Evolutionary conservation across 768 basidiomycete species (phyloP).

Genomic region (Solioccasus polychromus): DNA sequence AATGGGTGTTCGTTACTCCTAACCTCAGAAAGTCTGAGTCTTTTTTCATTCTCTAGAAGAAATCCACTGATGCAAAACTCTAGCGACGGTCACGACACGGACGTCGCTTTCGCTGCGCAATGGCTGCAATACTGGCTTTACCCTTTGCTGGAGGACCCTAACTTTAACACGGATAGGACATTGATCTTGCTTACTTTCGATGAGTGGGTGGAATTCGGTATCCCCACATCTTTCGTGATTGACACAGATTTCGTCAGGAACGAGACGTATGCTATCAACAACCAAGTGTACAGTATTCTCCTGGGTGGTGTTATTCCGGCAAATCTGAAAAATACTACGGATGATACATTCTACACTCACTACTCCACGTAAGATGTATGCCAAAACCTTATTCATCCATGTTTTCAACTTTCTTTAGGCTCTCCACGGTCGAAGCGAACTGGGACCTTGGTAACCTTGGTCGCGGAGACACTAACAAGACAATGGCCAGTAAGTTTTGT

Average conservation of each 20-base stretch:
- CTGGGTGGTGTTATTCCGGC: slow-evolving; percentile 44
- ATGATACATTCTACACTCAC: slow-evolving; percentile 55
- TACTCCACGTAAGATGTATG: slow-evolving; percentile 39
- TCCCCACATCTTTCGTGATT: neutral
- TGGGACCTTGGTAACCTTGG: slow-evolving; percentile 59
- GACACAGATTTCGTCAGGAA: slow-evolving; percentile 13
- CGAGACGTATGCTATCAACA: slow-evolving; percentile 36
- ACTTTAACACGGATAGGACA: slow-evolving; percentile 54
- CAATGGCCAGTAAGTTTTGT: slow-evolving; percentile 9
- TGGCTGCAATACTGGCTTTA: slow-evolving; percentile 51
- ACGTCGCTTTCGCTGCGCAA: slow-evolving; percentile 41
- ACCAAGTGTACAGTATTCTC: slow-evolving; percentile 44
- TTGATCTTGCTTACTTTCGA: slow-evolving; percentile 62
- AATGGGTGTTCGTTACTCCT: slow-evolving; percentile 61
- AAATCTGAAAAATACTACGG: slow-evolving; percentile 41
- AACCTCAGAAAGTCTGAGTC: slow-evolving; percentile 38
- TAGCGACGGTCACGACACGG: slow-evolving; percentile 60
- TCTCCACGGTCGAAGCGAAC: slow-evolving; percentile 56
- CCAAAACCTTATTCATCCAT: neutral
- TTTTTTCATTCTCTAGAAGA: neutral
- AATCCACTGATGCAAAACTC: slow-evolving; percentile 10
- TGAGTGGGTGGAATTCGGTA: slow-evolving; percentile 38
- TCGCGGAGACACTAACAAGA: slow-evolving; percentile 50
- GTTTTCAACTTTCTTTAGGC: slow-evolving; percentile 13
- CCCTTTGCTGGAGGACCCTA: slow-evolving; percentile 46